phyloP scores from a whole-genome alignment of 306 rosid species.

The Carpinus fangiana region DNA sequence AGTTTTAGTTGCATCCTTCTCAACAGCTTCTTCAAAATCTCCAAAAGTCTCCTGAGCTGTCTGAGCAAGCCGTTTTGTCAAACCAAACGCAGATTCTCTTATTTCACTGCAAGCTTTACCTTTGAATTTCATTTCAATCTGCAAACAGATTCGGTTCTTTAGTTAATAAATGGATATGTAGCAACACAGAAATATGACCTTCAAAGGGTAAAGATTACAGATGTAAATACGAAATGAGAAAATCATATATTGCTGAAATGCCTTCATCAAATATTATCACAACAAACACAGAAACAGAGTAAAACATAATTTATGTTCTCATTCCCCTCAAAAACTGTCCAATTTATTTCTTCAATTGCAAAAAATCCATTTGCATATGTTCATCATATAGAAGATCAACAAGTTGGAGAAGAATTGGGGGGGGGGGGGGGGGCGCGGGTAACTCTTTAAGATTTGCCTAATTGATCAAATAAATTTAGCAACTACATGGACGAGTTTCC shows the following conservation, averaged over 20 bases:
- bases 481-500: neutral
- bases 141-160: conserved; percentile 30
- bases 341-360: neutral
- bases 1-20: conserved; percentile 92
- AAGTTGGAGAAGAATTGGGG: neutral
- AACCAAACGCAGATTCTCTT: conserved; percentile 72
- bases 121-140: conserved; percentile 80
- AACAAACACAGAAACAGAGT: neutral
- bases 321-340: neutral
- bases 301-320: neutral
- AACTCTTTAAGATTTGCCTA: neutral
- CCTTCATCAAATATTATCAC: neutral
- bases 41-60: conserved; percentile 92
- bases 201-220: neutral
- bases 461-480: neutral
- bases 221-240: neutral
- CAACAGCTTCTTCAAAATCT: conserved; percentile 97
- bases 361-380: neutral
- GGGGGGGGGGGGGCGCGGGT: neutral
- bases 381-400: neutral
- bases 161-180: conserved; percentile 22
- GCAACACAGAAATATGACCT: conserved; percentile 10
- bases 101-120: conserved; percentile 83
- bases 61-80: conserved; percentile 91
- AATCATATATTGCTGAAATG: neutral